Percentiles rank a stretch among this genome's conserved stretches.
These are phyloP conservation scores for Candida sp. DNA, from an alignment of 1,139 yeast species.

Conservation along the genomic window DNA sequence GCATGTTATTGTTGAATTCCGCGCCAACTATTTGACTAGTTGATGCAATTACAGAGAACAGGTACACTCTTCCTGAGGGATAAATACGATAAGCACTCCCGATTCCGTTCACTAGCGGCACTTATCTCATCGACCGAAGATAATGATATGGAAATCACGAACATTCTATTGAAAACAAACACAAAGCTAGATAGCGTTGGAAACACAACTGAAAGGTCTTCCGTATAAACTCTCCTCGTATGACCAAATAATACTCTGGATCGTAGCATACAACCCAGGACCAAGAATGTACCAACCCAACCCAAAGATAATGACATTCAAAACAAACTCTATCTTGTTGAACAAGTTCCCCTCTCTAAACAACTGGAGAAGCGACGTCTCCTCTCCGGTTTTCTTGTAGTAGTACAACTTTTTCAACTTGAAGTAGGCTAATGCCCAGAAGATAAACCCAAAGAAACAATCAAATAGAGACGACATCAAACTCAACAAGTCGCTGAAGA, in stretches of 20 bases:
- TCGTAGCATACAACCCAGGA: slow-evolving; percentile 61
- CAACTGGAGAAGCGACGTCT: slow-evolving; percentile 17
- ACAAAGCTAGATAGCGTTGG: slow-evolving; percentile 10
- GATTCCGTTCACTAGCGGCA: no score
- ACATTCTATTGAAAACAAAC: no score
- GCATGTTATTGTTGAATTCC: no score
- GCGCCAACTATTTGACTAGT: no score
- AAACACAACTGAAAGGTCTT: slow-evolving; percentile 53
- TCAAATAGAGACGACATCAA: slow-evolving; percentile 68
- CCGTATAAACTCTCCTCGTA: slow-evolving; percentile 54
- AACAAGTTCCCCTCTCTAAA: slow-evolving; percentile 21
- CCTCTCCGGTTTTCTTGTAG: slow-evolving; percentile 25
- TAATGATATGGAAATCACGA: no score
- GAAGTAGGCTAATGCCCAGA: slow-evolving; percentile 68
- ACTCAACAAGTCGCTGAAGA: slow-evolving; percentile 60
- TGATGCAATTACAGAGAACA: no score
- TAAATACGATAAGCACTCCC: no score
- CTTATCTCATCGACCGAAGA: no score
- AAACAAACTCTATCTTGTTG: slow-evolving; percentile 33
- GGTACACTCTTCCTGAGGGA: no score
- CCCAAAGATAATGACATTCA: slow-evolving; percentile 41
- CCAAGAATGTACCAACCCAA: slow-evolving; percentile 60
- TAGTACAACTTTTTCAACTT: slow-evolving; percentile 30
- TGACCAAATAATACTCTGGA: slow-evolving; percentile 54
- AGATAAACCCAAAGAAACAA: slow-evolving; percentile 68